Base-by-base conservation (phyloP, 2,329 filamentous ascomycete genomes). In the Tolypocladium ophioglossoides region DNA sequence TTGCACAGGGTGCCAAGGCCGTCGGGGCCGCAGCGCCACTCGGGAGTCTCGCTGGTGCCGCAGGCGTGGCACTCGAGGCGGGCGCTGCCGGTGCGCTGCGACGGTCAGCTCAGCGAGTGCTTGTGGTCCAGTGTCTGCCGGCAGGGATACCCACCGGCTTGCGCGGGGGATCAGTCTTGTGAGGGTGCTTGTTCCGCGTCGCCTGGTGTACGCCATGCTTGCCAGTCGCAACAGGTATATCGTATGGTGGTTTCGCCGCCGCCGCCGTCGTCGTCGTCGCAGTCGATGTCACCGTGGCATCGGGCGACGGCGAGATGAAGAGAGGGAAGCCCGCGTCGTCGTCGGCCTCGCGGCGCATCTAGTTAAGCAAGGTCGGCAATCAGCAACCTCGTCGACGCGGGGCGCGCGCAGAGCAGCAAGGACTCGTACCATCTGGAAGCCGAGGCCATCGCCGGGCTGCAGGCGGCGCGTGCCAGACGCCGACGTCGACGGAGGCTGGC, bases 21-120 rank as follows among this genome's bases (percentile, higher is more conserved):
- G 64, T 88, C 85, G n/a, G 85, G 85, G 35, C 85, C 85, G 62
- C 84, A 76, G 56, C 85, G 79, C 85, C 85, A 89, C 73, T 89
- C 84, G 22, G 85, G 85, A n/a, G 85, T 89, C 66, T 88, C 84
- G 44, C 84, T 83, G 62, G 85, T 79, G 65, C 86, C 86, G 68
- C 85, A 89, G 63, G 57, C 58, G 52, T 61, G 61, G 46, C 64
- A 66, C 1, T 53, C 56, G 22, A 81, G 47, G 49, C 51, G 37
- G 8, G 47, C 47, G 22, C 50, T 48, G 24, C 30, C 44, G 16
- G 44, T 34, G 24, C 50, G 41, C 53, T 55, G 35, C 37, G 16
- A 34, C 18, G 20, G 20, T n/a, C n/a, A n/a, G n/a, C n/a, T 54
- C 12, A 50, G 52, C 37, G 35, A 20, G 3, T 4, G 2, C 16